Conservation (phyloP, 495 filamentous ascomycete species). For the Penicillium manginii region DNA sequence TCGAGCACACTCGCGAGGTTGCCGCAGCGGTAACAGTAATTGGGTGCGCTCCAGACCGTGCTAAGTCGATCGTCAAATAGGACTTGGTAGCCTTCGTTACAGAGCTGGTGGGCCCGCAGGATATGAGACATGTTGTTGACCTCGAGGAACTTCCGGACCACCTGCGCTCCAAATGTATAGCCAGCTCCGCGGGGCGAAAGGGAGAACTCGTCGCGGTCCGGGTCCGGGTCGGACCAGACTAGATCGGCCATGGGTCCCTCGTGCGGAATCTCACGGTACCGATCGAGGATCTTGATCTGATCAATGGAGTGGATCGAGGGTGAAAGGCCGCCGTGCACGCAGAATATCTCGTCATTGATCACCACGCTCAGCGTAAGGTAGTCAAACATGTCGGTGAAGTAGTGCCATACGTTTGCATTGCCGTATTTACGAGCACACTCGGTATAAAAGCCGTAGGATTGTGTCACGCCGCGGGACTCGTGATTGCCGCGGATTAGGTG, state of each 20-base stretch:
- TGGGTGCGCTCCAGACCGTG: conserved; percentile 97
- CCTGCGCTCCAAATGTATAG: conserved; percentile 95
- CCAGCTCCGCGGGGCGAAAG: conserved; percentile 91
- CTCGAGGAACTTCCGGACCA: conserved; percentile 95
- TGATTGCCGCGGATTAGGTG: conserved; percentile 96
- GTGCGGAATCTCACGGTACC: conserved; percentile 96
- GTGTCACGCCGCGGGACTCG: conserved; percentile 94
- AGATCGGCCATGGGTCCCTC: conserved; percentile 99
- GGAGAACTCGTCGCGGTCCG: conserved; percentile 94
- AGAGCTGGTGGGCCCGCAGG: conserved; percentile 92
- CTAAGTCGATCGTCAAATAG: conserved; percentile 92
- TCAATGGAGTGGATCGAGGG: conserved; percentile 98
- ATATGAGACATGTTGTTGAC: conserved; percentile 98
- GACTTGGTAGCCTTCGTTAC: conserved; percentile 95
- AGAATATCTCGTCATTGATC: conserved; percentile 98
- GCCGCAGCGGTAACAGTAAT: conserved; percentile 95
- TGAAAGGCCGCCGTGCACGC: conserved; percentile 93
- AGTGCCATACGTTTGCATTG: conserved; percentile 98
- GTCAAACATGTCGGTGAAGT: conserved; percentile 99
- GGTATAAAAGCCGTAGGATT: conserved; percentile 99
- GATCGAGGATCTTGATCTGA: conserved; percentile 99
- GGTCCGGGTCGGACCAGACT: conserved; percentile 96
- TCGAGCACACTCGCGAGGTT: conserved; percentile 97
- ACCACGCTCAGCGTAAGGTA: conserved; percentile 95
- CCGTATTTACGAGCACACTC: conserved; percentile 98